Conservation (phyloP, 805 yeast genomes). For the Starmerella roubikii region DNA sequence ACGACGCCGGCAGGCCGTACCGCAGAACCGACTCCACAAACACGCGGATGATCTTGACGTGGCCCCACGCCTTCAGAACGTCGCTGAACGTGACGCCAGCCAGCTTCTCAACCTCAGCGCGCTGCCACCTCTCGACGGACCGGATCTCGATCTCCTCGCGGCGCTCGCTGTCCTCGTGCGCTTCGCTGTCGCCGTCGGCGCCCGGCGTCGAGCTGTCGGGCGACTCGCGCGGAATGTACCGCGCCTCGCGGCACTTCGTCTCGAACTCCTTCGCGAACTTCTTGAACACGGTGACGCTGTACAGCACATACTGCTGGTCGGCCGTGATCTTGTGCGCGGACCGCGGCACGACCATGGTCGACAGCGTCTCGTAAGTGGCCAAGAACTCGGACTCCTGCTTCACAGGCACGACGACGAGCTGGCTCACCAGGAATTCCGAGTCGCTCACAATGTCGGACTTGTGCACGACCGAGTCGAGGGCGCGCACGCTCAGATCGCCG, state of each 20-base stretch:
- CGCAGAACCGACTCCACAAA: conserved; percentile 90
- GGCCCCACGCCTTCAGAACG: conserved; percentile 75
- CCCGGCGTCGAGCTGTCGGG: conserved; percentile 30
- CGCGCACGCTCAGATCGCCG: conserved; percentile 84
- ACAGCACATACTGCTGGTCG: conserved; percentile 64
- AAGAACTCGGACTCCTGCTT: conserved; percentile 45
- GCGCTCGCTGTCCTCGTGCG: conserved; percentile 1
- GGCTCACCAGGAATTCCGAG: conserved; percentile 75
- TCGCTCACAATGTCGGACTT: conserved; percentile 71
- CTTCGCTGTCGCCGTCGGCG: conserved; percentile 31
- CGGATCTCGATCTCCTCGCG: conserved; percentile 53
- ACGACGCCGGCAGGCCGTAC: conserved; percentile 93
- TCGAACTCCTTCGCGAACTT: conserved; percentile 61
- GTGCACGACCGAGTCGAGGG: conserved; percentile 76
- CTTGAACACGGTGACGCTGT: conserved; percentile 71
- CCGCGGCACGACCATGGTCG: conserved; percentile 82
- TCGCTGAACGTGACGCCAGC: conserved; percentile 85
- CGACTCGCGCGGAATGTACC: conserved; percentile 78
- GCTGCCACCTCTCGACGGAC: conserved; percentile 54
- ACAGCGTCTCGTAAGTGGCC: conserved; percentile 57
- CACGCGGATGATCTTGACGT: conserved; percentile 71
- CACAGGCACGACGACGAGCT: conserved; percentile 82
- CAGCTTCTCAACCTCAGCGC: conserved; percentile 64
- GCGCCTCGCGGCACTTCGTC: conserved; percentile 61
- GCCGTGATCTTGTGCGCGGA: conserved; percentile 55